phyloP scores from a whole-genome alignment of 129 eudicot genomes.

The Calendula officinalis region DNA sequence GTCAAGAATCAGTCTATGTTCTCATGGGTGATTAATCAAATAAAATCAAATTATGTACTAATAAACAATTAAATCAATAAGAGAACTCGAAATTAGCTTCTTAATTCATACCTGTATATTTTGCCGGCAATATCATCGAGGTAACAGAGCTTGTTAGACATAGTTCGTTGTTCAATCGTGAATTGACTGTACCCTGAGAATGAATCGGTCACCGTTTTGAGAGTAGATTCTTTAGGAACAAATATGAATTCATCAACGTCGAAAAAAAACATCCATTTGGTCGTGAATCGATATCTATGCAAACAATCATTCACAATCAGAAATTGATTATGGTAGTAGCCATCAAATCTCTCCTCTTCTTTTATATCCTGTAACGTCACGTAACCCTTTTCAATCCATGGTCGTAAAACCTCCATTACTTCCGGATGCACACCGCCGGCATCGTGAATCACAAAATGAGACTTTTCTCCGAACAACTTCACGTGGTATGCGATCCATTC shows the following conservation, averaged over 20 bases:
- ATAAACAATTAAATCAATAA: constrained; percentile 11
- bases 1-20: constrained; percentile 17
- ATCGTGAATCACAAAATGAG: constrained; percentile 76
- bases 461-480: constrained; percentile 53
- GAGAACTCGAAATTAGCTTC: background rate
- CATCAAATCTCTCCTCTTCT: constrained; percentile 84
- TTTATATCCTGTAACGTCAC: constrained; percentile 69
- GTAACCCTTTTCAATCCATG: constrained; percentile 89
- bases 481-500: constrained; percentile 86
- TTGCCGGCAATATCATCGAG: constrained; percentile 45
- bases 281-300: constrained; percentile 59
- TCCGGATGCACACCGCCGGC: constrained; percentile 85
- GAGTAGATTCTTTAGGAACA: constrained; percentile 42
- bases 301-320: constrained; percentile 83
- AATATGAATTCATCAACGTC: constrained; percentile 77
- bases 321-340: constrained; percentile 88
- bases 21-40: background rate
- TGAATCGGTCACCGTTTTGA: constrained; percentile 57
- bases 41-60: constrained; percentile 16
- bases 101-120: constrained; percentile 44
- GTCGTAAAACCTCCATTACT: constrained; percentile 65
- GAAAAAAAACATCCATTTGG: constrained; percentile 93
- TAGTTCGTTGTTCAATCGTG: constrained; percentile 69
- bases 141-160: constrained; percentile 77
- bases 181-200: constrained; percentile 54